phyloP scores from a whole-genome alignment of 306 rosid species.

The Comarum palustre region DNA sequence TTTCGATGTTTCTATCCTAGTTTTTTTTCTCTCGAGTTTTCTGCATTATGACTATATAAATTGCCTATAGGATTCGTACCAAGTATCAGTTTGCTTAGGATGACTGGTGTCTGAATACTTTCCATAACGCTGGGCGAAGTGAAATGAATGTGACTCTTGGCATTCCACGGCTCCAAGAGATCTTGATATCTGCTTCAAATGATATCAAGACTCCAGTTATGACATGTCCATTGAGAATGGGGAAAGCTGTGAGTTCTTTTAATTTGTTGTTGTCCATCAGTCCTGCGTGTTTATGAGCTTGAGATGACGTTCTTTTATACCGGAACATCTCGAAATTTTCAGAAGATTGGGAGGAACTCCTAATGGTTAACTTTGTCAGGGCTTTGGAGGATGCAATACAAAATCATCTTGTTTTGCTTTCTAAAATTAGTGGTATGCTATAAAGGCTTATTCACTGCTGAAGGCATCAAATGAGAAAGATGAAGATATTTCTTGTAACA shows the following conservation, averaged over 20 bases:
- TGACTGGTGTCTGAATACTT: slow-evolving; percentile 51
- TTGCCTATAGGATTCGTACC: neutral
- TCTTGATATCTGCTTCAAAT: slow-evolving; percentile 70
- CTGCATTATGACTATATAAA: neutral
- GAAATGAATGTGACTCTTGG: slow-evolving; percentile 98
- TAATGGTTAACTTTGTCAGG: slow-evolving; percentile 53
- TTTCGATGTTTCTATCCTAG: slow-evolving; percentile 12
- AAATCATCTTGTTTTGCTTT: slow-evolving; percentile 51
- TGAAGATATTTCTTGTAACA: slow-evolving; percentile 37
- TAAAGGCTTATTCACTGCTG: slow-evolving; percentile 28
- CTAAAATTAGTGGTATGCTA: slow-evolving; percentile 69
- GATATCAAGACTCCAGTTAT: slow-evolving; percentile 83
- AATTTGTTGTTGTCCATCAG: slow-evolving; percentile 19
- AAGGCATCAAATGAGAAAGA: slow-evolving; percentile 36
- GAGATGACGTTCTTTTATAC: slow-evolving; percentile 56
- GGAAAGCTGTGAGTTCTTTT: slow-evolving; percentile 64
- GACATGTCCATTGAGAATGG: slow-evolving; percentile 74
- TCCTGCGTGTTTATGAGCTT: slow-evolving; percentile 74
- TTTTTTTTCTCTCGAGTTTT: neutral
- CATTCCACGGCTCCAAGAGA: slow-evolving; percentile 90
- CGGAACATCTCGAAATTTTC: slow-evolving; percentile 55
- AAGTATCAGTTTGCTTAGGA: neutral
- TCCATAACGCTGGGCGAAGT: slow-evolving; percentile 94
- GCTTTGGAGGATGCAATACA: slow-evolving; percentile 75
- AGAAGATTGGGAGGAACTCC: slow-evolving; percentile 65